Evolutionary conservation across 140 eudicot species (phyloP), one percentile per base, ranked within the genome.

Genomic region (Flaveria floridana): DNA sequence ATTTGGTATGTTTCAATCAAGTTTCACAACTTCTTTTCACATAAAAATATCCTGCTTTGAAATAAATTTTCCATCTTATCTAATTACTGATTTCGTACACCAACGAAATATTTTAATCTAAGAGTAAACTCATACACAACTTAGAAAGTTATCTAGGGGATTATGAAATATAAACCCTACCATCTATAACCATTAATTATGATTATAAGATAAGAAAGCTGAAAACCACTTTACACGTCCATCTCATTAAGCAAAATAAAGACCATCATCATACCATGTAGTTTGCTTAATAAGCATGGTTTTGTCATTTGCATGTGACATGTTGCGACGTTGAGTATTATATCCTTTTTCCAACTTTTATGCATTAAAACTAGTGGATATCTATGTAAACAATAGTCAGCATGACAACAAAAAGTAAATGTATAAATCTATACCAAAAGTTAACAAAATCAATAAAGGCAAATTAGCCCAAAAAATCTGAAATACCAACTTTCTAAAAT

Each of bases 171-270:
- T 6, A 34, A 34, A 34, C 1, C 7, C 41, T 53, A 2, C 11
- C 7, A n/a, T 6, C 15, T 21, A 28, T 30, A 63, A 39, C 47
- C 47, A 63, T 63, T 6, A 63, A 15, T 8, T 26, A 57, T 4
- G 59, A 21, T 6, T 34, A 39, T 18, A 26, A 8, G 79, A 56
- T n/a, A 59, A 56, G 76, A 61, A 34, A 72, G 5, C 13, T 30
- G 9, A n/a, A 18, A 21, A 7, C 30, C 65, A 74, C 58, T 68
- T 68, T 67, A 42, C 72, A 66, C 58, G 1, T 46, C 21, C 30
- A 68, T 20, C 18, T 13, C 41, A 68, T 44, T 48, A 68, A 21
- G 73, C 41, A 44, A 44, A 44, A 21, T 42, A 66, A 42, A 66
- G 55, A 19, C 50, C 23, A 65, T 28, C 50, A 1, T 15, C 18